phyloP scores from a whole-genome alignment of 176 grass and related monocot genomes.

The Melocanna baccifera region DNA sequence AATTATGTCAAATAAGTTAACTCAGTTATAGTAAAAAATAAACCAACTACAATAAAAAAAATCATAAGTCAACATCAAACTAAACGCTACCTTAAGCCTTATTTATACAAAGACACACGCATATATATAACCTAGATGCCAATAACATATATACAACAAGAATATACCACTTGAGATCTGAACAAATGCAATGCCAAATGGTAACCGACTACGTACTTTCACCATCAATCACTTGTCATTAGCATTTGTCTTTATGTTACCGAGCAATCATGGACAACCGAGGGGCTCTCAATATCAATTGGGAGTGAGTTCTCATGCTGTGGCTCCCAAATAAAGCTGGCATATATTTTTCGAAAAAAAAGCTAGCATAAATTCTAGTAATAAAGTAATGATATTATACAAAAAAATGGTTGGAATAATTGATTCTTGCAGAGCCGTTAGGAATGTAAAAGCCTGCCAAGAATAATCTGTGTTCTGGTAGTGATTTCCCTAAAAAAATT shows the following conservation, averaged over 20 bases:
- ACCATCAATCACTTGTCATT: neutral
- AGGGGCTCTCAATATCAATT: neutral
- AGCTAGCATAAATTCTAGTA: neutral
- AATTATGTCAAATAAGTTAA: too few relatives aligned
- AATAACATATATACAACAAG: slow-evolving; percentile 36
- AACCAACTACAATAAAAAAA: too few relatives aligned
- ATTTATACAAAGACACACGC: neutral
- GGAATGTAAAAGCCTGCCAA: neutral
- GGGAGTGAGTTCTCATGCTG: neutral
- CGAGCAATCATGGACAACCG: neutral
- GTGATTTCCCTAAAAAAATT: neutral
- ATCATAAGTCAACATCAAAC: too few relatives aligned
- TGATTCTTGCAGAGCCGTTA: neutral
- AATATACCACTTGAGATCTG: neutral
- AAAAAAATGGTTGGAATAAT: neutral
- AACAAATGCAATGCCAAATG: slow-evolving; percentile 28
- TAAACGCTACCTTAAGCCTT: neutral
- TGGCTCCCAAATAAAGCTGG: neutral
- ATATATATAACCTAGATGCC: slow-evolving; percentile 2
- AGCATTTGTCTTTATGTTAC: slow-evolving; percentile 23
- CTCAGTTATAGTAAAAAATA: too few relatives aligned
- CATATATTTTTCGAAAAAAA: neutral
- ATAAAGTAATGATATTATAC: neutral
- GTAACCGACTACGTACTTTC: slow-evolving; percentile 20
- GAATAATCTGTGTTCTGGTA: neutral